Percentiles rank a stretch among this genome's conserved stretches.
Conservation (phyloP, 176 grass and related monocot species). For the Poa pratensis region DNA sequence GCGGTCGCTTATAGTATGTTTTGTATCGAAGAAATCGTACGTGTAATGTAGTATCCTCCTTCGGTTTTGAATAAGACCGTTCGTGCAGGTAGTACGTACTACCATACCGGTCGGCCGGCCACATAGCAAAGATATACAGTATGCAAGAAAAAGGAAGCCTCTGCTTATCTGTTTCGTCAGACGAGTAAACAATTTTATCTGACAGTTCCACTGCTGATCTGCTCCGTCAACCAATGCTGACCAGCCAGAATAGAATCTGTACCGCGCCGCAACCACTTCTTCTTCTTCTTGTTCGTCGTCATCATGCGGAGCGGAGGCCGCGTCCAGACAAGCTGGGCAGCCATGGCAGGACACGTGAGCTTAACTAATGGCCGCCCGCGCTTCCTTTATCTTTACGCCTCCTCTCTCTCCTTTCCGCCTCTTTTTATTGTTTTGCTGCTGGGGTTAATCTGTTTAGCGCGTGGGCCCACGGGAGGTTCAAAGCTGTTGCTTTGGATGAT, state of each 20-base stretch:
- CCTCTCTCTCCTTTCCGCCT: background rate
- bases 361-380: background rate
- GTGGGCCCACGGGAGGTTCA: constrained; percentile 1
- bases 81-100: too few species aligned
- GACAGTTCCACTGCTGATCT: background rate
- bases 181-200: background rate
- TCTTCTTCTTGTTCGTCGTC: background rate
- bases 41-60: background rate
- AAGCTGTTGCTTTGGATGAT: constrained; percentile 12
- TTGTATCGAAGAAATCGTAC: background rate
- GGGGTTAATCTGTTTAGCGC: background rate
- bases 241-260: background rate
- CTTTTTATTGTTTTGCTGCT: too few species aligned
- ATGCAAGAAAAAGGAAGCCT: background rate
- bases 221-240: background rate
- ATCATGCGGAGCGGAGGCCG: background rate
- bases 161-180: background rate
- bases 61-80: background rate
- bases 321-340: constrained; percentile 24
- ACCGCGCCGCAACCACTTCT: background rate
- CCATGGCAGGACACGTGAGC: constrained; percentile 58
- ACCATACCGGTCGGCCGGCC: background rate
- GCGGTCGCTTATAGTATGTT: background rate
- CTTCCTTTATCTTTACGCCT: constrained; percentile 39
- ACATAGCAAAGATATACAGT: background rate